Evolutionary conservation across 192 early-diverging fungal genomes (phyloP).

Genomic region (Linnemannia zychae): DNA sequence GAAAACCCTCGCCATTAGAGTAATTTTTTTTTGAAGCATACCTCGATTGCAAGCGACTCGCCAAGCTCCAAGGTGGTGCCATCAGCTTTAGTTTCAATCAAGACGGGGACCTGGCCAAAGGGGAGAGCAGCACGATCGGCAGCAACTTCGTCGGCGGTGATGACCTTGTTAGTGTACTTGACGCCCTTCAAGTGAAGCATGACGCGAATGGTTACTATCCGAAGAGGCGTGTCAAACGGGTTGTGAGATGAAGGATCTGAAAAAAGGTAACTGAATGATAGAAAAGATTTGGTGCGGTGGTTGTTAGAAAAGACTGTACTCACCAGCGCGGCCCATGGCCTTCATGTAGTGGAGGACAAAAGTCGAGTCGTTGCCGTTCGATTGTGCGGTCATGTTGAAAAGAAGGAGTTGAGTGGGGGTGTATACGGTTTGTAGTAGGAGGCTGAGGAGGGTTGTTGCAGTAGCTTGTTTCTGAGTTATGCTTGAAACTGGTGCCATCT

Average conservation of each 20-base stretch:
- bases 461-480: neutral
- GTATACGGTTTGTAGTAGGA: neutral
- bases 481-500: too few species aligned
- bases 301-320: neutral
- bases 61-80: slow-evolving; percentile 39
- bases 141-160: slow-evolving; percentile 22
- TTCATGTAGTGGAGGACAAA: slow-evolving; percentile 46
- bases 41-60: slow-evolving; percentile 46
- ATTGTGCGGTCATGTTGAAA: neutral
- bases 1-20: too few species aligned
- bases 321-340: slow-evolving; percentile 42
- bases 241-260: neutral
- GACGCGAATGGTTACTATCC: slow-evolving; percentile 11
- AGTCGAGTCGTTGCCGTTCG: slow-evolving; percentile 11
- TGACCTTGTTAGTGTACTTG: slow-evolving; percentile 36
- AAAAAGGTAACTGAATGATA: neutral
- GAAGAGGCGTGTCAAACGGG: too few species aligned
- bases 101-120: slow-evolving; percentile 45
- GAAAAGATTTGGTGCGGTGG: neutral
- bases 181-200: slow-evolving; percentile 36
- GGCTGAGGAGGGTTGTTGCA: neutral
- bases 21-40: neutral
- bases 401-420: too few species aligned
- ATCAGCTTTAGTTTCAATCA: slow-evolving; percentile 25
- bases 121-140: slow-evolving; percentile 18